These are phyloP conservation scores for Lenwebbia sp. DNA, from an alignment of 345 rosid genomes.

Conservation along the genomic window DNA sequence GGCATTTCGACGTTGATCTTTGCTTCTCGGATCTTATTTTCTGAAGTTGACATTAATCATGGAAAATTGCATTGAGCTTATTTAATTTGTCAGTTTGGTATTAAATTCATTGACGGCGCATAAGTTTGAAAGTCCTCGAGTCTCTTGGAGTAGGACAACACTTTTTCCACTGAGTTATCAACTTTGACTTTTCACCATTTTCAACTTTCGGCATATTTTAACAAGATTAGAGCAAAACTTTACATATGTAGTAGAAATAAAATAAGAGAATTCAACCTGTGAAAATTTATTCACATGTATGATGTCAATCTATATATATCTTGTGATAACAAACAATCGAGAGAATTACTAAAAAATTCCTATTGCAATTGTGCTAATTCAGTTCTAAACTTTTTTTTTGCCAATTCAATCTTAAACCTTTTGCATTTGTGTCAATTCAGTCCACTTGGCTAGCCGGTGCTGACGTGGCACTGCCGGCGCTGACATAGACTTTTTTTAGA, in stretches of 20 bases:
- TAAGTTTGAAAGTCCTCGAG: not conserved
- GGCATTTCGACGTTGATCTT: not conserved
- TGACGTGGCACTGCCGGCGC: too few species aligned
- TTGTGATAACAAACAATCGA: too few species aligned
- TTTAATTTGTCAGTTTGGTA: not conserved
- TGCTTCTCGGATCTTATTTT: not conserved
- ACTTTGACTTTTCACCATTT: not conserved
- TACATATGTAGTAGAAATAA: rapidly evolving
- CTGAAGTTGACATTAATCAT: not conserved
- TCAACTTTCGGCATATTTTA: not conserved
- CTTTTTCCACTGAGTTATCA: not conserved
- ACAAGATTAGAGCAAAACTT: not conserved
- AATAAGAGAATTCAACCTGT: not conserved
- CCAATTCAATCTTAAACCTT: too few species aligned
- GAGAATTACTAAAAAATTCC: too few species aligned
- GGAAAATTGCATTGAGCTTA: not conserved
- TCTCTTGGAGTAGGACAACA: not conserved
- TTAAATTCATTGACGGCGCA: not conserved
- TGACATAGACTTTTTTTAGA: too few species aligned
- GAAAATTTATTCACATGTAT: not conserved
- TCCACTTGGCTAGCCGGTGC: too few species aligned
- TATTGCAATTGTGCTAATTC: too few species aligned
- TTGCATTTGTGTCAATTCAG: too few species aligned
- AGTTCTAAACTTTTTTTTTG: too few species aligned
- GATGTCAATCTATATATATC: too few species aligned